These are phyloP conservation scores for Mycena polygramma DNA, from an alignment of 768 basidiomycete genomes.

Conservation along the genomic window DNA sequence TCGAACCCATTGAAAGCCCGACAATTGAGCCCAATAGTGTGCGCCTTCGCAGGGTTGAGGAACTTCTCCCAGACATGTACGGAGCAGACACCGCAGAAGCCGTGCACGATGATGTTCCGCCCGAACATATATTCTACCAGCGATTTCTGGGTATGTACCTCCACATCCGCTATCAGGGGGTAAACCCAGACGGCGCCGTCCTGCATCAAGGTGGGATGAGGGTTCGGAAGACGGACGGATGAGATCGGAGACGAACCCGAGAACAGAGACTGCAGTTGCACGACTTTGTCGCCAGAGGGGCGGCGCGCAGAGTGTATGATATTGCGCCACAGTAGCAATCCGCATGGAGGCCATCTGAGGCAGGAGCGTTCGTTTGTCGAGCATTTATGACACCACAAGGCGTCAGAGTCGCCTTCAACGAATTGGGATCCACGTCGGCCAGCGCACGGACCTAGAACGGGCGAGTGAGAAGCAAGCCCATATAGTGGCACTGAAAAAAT, in stretches of 20 bases:
- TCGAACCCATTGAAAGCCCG: conserved; percentile 17
- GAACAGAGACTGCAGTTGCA: conserved; percentile 31
- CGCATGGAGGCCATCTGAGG: conserved; percentile 2
- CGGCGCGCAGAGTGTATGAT: conserved; percentile 15
- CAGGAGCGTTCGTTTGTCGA: neutral
- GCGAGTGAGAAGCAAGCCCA: neutral
- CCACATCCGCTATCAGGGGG: conserved; percentile 1
- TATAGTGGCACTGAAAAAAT: neutral
- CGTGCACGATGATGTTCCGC: conserved; percentile 2
- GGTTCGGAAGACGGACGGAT: too few relatives aligned
- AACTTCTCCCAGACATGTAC: conserved; percentile 29
- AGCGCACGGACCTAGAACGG: conserved; percentile 16
- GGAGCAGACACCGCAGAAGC: conserved; percentile 23
- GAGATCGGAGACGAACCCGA: conserved; percentile 8
- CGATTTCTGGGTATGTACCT: conserved; percentile 2
- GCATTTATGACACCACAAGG: conserved; percentile 7
- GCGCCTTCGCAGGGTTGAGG: conserved; percentile 9
- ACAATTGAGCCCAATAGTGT: conserved; percentile 20
- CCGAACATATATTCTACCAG: conserved; percentile 20
- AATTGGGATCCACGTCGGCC: conserved; percentile 7
- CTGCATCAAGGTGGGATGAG: too few relatives aligned
- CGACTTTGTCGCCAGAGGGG: conserved; percentile 6
- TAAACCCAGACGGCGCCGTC: conserved; percentile 18
- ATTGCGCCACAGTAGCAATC: conserved; percentile 20
- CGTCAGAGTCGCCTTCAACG: neutral